Percentiles rank a stretch among this genome's conserved stretches.
Evolutionary conservation across 129 eudicot genomes (phyloP).

Genomic region (Helichrysum umbraculigerum): DNA sequence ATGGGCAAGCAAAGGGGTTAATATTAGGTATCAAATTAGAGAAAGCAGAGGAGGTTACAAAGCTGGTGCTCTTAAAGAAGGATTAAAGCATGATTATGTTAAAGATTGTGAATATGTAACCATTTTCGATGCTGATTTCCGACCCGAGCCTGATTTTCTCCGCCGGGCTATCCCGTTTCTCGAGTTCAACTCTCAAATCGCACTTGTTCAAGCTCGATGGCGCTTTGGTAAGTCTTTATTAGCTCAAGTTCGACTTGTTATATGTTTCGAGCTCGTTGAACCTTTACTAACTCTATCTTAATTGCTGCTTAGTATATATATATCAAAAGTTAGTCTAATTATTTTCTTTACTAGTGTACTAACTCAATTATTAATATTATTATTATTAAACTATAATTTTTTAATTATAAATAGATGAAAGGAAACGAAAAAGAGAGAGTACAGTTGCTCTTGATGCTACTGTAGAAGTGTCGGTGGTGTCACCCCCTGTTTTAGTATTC

Average conservation of each 20-base stretch:
- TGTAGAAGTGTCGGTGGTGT: constrained; percentile 34
- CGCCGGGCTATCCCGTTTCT: constrained; percentile 86
- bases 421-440: not conserved
- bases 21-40: constrained; percentile 85
- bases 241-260: not conserved
- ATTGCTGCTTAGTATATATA: too few species aligned
- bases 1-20: constrained; percentile 98
- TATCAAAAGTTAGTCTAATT: too few species aligned
- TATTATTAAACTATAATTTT: too few species aligned
- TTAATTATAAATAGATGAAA: not conserved
- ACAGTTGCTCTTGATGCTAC: constrained; percentile 15
- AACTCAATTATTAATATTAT: not conserved
- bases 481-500: not conserved
- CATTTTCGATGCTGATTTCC: constrained; percentile 96
- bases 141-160: constrained; percentile 95
- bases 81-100: constrained; percentile 78
- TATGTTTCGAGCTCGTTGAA: not conserved
- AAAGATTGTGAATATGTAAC: constrained; percentile 84
- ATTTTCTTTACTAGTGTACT: too few species aligned
- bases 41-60: constrained; percentile 92
- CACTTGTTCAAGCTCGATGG: constrained; percentile 98
- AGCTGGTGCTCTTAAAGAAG: constrained; percentile 99
- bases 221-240: constrained; percentile 71
- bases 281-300: too few species aligned
- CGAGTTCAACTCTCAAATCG: constrained; percentile 75